Evolutionary conservation across 371 early-diverging fungal genomes (phyloP).

Genomic region (Actinomortierella ambigua): DNA sequence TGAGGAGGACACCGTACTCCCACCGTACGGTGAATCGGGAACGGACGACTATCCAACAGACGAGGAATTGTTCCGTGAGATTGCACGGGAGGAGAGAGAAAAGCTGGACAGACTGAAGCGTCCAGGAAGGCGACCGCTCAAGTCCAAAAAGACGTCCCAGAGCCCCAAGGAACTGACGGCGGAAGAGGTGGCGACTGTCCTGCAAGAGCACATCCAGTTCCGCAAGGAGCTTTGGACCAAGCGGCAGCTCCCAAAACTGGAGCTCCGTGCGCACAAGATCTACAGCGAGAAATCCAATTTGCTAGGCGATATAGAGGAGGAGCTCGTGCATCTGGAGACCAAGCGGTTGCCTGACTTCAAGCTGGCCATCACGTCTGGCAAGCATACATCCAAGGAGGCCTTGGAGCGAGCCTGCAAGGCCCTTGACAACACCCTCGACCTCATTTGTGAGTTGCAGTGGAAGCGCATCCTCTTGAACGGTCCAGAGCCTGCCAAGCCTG

Average conservation of each 20-base stretch:
- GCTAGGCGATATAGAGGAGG: neutral
- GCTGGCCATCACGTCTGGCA: slow-evolving; percentile 27
- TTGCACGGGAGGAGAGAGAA: slow-evolving; percentile 17
- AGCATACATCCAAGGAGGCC: slow-evolving; percentile 14
- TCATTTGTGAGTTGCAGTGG: slow-evolving; percentile 37
- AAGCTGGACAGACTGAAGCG: neutral
- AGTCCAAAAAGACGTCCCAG: neutral
- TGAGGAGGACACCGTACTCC: slow-evolving; percentile 46
- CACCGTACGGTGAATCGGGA: slow-evolving; percentile 57
- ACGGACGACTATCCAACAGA: slow-evolving; percentile 47
- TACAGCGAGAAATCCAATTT: neutral
- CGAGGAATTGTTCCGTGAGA: slow-evolving; percentile 29
- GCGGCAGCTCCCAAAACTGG: slow-evolving; percentile 11
- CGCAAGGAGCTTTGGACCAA: slow-evolving; percentile 29
- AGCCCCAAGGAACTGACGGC: neutral
- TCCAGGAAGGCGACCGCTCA: neutral
- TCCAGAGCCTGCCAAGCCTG: slow-evolving; percentile 8
- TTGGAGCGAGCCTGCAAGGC: slow-evolving; percentile 28
- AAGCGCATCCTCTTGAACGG: slow-evolving; percentile 23
- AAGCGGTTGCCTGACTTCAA: slow-evolving; percentile 22
- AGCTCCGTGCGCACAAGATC: slow-evolving; percentile 4
- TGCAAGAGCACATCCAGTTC: slow-evolving; percentile 14
- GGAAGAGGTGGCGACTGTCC: slow-evolving; percentile 13
- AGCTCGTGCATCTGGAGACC: slow-evolving; percentile 12
- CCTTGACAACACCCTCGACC: slow-evolving; percentile 36